Base-by-base conservation (phyloP, 2,329 filamentous ascomycete species). In the Alternaria arbusti region DNA sequence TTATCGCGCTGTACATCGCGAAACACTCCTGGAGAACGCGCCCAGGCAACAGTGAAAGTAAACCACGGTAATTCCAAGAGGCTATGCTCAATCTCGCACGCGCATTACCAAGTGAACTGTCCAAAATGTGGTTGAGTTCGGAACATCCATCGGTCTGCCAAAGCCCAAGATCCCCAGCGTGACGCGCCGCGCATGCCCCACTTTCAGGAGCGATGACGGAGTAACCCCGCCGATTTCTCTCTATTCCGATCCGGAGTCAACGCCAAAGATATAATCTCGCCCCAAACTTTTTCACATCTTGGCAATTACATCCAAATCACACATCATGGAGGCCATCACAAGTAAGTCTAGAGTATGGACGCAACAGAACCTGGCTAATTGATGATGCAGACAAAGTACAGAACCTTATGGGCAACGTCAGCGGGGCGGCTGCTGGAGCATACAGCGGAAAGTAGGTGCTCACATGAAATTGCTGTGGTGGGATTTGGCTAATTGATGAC, bases 241-340 rank as follows among this genome's bases (percentile, higher is more conserved):
- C 58, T 66, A 73, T 59, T 76, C 72, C 72, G 74, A 73, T 64
- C 66, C 76, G 75, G 75, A 78, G 67, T 76, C 62, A 66, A 72
- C 61, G 61, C 64, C 60, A 57, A 63, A 56, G 54, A 69, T 73
- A 75, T 75, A 74, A 69, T 65, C 66, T 58, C 63, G 25, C 61
- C 65, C 67, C 47, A 63, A 67, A 50, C 70, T 63, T 54, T 59
- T 32, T 36, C 32, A 8, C 28, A 36, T 58, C 61, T 60, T 63
- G 57, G 50, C 47, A 30, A 65, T 49, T 22, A 40, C 59, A 17
- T 55, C 50, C 54, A 69, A 62, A 63, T 25, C 44, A 69, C 43
- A 64, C 68, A 78, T 54, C n/a, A 81, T 81, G 79, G 78, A 81
- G 59, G 70, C 75, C 47, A 74, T 81, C 57, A 79, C 73, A 50